Evolutionary conservation across 192 early-diverging fungal genomes (phyloP).

Genomic region (Endogone sp.): DNA sequence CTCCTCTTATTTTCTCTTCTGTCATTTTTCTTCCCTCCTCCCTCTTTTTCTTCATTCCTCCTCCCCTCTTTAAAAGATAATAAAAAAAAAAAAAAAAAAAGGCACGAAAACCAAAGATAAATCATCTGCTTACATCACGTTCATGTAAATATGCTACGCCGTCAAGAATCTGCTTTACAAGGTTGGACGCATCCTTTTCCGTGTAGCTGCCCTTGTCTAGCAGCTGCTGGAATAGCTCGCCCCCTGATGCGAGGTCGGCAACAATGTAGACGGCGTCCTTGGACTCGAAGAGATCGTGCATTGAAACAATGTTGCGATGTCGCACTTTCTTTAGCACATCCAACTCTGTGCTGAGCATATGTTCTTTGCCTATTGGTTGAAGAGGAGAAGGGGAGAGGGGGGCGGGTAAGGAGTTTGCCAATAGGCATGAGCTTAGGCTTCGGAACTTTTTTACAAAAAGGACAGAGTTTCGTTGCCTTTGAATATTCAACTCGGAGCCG

Average conservation of each 20-base stretch:
- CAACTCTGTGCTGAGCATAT: constrained; percentile 65
- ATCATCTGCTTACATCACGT: constrained; percentile 42
- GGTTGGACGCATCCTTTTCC: constrained; percentile 73
- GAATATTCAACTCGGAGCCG: constrained; percentile 5
- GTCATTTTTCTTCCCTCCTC: too few relatives aligned
- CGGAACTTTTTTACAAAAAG: too few relatives aligned
- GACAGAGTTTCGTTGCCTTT: too few relatives aligned
- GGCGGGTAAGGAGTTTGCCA: background rate
- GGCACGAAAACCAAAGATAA: too few relatives aligned
- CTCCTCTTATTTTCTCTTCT: too few relatives aligned
- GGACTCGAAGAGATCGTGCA: constrained; percentile 68
- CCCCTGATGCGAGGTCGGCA: constrained; percentile 76
- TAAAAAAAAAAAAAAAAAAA: too few relatives aligned
- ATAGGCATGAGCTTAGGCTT: background rate
- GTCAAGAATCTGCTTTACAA: constrained; percentile 72
- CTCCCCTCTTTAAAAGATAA: too few relatives aligned
- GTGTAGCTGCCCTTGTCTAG: constrained; percentile 71
- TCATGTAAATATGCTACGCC: constrained; percentile 88
- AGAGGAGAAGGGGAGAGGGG: background rate
- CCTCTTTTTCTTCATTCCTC: too few relatives aligned
- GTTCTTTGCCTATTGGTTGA: constrained; percentile 42
- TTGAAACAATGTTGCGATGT: constrained; percentile 83
- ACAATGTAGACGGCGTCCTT: constrained; percentile 70
- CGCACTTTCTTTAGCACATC: constrained; percentile 68
- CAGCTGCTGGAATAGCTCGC: constrained; percentile 84